These are phyloP conservation scores for Geosmithia flava DNA, from an alignment of 2,329 filamentous ascomycete genomes.

Conservation along the genomic window DNA sequence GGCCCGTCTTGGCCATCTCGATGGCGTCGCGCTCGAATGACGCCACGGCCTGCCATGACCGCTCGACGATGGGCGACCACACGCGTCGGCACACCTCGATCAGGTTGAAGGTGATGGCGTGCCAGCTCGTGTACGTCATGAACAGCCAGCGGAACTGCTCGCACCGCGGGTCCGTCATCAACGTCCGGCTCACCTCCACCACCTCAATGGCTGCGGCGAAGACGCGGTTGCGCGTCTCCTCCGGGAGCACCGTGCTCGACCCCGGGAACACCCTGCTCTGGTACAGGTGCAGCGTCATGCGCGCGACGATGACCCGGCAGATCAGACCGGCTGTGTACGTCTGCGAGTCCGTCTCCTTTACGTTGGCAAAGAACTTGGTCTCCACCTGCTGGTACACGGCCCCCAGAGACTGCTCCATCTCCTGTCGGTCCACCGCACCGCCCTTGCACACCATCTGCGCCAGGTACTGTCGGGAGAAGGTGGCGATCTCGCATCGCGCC, in stretches of 20 bases:
- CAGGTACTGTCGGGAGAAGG: constrained; percentile 21
- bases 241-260: constrained; percentile 40
- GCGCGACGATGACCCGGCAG: constrained; percentile 60
- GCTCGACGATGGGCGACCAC: constrained; percentile 36
- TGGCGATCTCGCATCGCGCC: constrained; percentile 40
- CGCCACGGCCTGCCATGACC: constrained; percentile 34
- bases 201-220: constrained; percentile 64
- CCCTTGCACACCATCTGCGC: constrained; percentile 8
- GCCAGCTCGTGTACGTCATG: constrained; percentile 38
- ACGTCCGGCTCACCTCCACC: constrained; percentile 53
- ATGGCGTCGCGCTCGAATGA: constrained; percentile 23
- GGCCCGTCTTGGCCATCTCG: constrained; percentile 30
- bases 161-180: constrained; percentile 45
- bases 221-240: constrained; percentile 54
- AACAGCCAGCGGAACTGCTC: constrained; percentile 36
- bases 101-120: constrained; percentile 34
- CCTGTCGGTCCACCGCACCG: constrained; percentile 15
- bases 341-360: constrained; percentile 37
- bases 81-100: constrained; percentile 32
- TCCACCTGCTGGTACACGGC: constrained; percentile 41
- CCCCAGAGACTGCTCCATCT: constrained; percentile 33
- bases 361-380: constrained; percentile 38
- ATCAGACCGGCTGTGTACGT: constrained; percentile 60
- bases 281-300: constrained; percentile 67
- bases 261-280: constrained; percentile 57